Percentiles rank a stretch among this genome's conserved stretches.
phyloP scores from a whole-genome alignment of 495 filamentous ascomycete genomes.

The Penicillium steckii region DNA sequence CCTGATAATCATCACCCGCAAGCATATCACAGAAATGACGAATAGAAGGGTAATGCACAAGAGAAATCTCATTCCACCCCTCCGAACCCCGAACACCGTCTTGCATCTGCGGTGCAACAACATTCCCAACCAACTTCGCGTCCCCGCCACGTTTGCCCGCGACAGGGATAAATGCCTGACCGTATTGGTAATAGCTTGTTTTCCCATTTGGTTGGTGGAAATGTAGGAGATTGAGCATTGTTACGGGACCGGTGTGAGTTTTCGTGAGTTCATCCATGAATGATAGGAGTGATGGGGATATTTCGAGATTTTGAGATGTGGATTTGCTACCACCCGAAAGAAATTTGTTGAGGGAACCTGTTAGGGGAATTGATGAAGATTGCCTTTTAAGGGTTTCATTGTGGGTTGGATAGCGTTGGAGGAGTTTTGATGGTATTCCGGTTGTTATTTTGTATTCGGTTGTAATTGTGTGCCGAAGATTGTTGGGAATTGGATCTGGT shows the following conservation, averaged over 20 bases:
- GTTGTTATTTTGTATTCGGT: constrained; percentile 48
- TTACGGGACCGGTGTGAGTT: constrained; percentile 48
- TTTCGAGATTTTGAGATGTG: constrained; percentile 53
- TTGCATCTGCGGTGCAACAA: constrained; percentile 33
- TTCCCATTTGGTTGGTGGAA: constrained; percentile 52
- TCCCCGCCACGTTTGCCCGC: constrained; percentile 54
- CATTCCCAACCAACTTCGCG: constrained; percentile 63
- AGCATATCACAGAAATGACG: constrained; percentile 65
- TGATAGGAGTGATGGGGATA: constrained; percentile 45
- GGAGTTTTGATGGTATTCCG: constrained; percentile 54
- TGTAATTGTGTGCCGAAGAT: constrained; percentile 29
- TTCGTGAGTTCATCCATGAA: constrained; percentile 44
- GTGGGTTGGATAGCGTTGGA: constrained; percentile 43
- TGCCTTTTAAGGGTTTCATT: constrained; percentile 49
- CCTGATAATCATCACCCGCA: constrained; percentile 62
- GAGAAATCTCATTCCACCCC: constrained; percentile 58
- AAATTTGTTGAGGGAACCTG: constrained; percentile 33
- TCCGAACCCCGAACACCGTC: not conserved
- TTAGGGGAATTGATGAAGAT: constrained; percentile 30
- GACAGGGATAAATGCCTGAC: constrained; percentile 54
- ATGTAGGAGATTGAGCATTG: constrained; percentile 68
- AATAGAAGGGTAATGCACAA: constrained; percentile 66
- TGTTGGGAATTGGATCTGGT: constrained; percentile 31
- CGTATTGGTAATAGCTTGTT: constrained; percentile 57
- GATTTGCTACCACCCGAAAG: constrained; percentile 25